Conservation (phyloP, 306 rosid genomes). For the Boehmeria nivea region DNA sequence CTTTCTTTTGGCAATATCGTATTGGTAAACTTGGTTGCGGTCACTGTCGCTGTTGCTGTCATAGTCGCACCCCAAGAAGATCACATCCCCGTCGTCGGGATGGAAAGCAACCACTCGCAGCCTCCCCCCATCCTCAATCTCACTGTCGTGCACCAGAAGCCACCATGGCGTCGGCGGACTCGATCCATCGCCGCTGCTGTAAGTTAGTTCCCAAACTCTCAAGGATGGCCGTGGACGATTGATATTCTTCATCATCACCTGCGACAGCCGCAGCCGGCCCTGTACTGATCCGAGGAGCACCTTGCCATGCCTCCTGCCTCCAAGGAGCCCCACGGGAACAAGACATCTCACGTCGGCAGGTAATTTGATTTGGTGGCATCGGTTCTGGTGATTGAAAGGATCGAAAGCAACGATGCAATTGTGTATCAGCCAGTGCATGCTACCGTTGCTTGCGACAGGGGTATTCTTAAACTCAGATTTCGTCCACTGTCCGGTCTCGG, state of each 20-base stretch:
- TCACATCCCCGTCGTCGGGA: background rate
- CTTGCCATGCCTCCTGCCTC: background rate
- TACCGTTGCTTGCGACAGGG: background rate
- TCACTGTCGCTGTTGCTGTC: no score
- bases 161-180: background rate
- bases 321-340: no score
- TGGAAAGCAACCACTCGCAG: background rate
- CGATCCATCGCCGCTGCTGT: no score
- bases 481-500: no score
- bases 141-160: no score
- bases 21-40: no score
- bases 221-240: no score
- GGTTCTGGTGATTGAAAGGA: background rate
- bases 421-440: background rate
- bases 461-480: no score
- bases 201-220: background rate
- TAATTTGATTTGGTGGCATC: background rate
- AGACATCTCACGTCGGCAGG: background rate
- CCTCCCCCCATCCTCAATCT: background rate
- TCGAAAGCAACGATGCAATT: background rate
- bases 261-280: background rate
- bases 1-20: no score
- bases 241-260: background rate
- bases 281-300: background rate
- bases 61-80: no score